Conservation (phyloP, 2,329 filamentous ascomycete species). For the Elsinoe ampelina region DNA sequence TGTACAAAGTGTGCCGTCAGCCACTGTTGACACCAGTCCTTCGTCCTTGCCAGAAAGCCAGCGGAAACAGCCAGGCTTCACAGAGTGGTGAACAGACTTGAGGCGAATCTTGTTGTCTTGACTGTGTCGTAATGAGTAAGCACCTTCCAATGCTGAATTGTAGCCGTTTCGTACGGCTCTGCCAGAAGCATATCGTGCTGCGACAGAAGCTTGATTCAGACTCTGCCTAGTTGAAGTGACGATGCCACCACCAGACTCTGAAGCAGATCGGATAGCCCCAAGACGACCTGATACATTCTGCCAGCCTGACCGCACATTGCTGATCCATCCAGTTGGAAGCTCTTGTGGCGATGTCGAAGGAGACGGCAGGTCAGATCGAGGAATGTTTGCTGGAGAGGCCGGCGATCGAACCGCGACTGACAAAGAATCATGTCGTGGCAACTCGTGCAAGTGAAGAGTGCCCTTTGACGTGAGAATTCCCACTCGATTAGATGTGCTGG, state of each 20-base stretch:
- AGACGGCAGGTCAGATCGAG: slow-evolving; percentile 13
- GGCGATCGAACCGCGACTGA: slow-evolving; percentile 8
- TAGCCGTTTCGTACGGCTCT: slow-evolving; percentile 64
- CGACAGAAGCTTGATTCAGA: slow-evolving; percentile 34
- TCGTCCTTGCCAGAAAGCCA: slow-evolving; percentile 57
- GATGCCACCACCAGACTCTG: slow-evolving; percentile 9
- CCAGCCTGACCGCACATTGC: slow-evolving; percentile 15
- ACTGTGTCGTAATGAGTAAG: slow-evolving; percentile 62
- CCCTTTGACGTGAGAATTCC: slow-evolving; percentile 89
- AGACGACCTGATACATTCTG: slow-evolving; percentile 14
- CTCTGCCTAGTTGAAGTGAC: slow-evolving; percentile 11
- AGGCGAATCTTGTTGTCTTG: slow-evolving; percentile 66
- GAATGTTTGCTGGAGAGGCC: neutral
- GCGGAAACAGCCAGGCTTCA: slow-evolving; percentile 51
- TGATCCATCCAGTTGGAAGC: slow-evolving; percentile 16
- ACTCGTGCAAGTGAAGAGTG: slow-evolving; percentile 87
- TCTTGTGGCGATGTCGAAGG: slow-evolving; percentile 16
- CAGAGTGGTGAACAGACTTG: slow-evolving; percentile 46
- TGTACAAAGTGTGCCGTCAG: slow-evolving; percentile 56
- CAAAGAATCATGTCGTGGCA: slow-evolving; percentile 42
- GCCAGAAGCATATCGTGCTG: slow-evolving; percentile 52
- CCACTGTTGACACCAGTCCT: slow-evolving; percentile 55
- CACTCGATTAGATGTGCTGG: slow-evolving; percentile 68
- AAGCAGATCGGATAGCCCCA: slow-evolving; percentile 11
- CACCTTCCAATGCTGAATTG: slow-evolving; percentile 58